Percentiles rank a stretch among this genome's conserved stretches.
phyloP scores from a whole-genome alignment of 371 early-diverging fungal genomes.

The Mucor saturninus region DNA sequence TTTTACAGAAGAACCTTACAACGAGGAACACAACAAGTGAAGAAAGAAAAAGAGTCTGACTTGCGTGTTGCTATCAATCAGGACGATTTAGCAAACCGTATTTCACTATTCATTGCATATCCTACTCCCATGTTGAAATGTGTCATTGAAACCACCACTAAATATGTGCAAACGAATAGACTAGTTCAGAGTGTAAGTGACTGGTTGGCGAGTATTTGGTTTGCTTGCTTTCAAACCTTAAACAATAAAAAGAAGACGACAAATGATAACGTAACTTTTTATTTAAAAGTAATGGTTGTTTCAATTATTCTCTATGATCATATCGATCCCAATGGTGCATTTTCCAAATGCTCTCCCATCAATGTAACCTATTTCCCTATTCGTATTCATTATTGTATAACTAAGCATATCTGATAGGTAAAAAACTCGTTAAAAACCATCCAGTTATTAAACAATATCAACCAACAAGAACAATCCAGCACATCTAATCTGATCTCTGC shows the following conservation, averaged over 20 bases:
- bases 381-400: not conserved
- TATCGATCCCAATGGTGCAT: conserved; percentile 82
- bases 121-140: conserved; percentile 92
- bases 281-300: conserved; percentile 86
- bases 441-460: conserved; percentile 48
- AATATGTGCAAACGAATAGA: conserved; percentile 54
- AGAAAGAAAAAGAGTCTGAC: conserved; percentile 33
- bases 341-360: conserved; percentile 76
- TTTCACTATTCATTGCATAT: conserved; percentile 95
- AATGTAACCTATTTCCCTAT: conserved; percentile 55
- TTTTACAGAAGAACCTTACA: conserved; percentile 92
- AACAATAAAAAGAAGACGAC: conserved; percentile 41
- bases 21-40: conserved; percentile 54
- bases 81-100: conserved; percentile 89
- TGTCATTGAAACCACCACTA: conserved; percentile 78
- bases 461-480: conserved; percentile 46
- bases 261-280: conserved; percentile 40
- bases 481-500: conserved; percentile 76
- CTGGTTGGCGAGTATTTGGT: conserved; percentile 70
- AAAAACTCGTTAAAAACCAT: conserved; percentile 76
- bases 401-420: conserved; percentile 40
- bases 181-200: conserved; percentile 61
- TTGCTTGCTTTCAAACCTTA: conserved; percentile 73
- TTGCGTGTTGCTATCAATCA: conserved; percentile 68
- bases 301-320: conserved; percentile 92